These are phyloP conservation scores for Leishmania arabica DNA, from an alignment of 208 protist species.

Conservation along the genomic window DNA sequence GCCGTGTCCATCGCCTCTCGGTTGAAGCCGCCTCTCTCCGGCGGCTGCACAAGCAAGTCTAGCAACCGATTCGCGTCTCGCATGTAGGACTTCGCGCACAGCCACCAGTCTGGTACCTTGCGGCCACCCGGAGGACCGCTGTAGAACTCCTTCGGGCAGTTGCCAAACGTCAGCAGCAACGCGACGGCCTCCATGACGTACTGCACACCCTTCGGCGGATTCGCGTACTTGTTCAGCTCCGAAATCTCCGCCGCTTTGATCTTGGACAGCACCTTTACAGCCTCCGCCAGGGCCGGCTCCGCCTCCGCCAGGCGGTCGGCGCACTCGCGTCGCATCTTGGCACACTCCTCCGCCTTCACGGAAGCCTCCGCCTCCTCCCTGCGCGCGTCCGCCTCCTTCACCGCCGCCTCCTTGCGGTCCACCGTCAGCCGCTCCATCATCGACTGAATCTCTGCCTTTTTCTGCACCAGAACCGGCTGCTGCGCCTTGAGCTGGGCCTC, in stretches of 20 bases:
- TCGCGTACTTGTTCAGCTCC: constrained; percentile 97
- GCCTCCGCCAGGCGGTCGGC: constrained; percentile 95
- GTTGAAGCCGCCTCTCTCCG: constrained; percentile 87
- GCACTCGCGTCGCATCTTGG: constrained; percentile 93
- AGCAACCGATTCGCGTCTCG: constrained; percentile 92
- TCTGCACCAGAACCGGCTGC: constrained; percentile 95
- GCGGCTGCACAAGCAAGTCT: constrained; percentile 88
- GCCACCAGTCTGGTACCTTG: constrained; percentile 97
- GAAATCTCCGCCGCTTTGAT: constrained; percentile 96
- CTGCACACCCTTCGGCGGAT: constrained; percentile 96
- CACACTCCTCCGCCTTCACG: constrained; percentile 93
- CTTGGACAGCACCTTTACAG: constrained; percentile 93
- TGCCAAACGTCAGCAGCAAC: constrained; percentile 94
- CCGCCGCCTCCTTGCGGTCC: constrained; percentile 92
- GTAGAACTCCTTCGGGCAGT: constrained; percentile 95
- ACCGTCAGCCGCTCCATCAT: constrained; percentile 94
- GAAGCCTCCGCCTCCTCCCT: constrained; percentile 93
- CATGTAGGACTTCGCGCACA: constrained; percentile 94
- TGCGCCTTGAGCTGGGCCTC: constrained; percentile 94
- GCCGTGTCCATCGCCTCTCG: constrained; percentile 94
- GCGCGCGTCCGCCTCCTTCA: constrained; percentile 84
- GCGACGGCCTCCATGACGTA: constrained; percentile 98
- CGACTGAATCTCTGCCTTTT: constrained; percentile 89
- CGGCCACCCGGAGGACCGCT: constrained; percentile 90
- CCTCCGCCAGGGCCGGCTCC: constrained; percentile 95